phyloP scores from a whole-genome alignment of 164 flowering plant species.

The Kingdonia uniflora region DNA sequence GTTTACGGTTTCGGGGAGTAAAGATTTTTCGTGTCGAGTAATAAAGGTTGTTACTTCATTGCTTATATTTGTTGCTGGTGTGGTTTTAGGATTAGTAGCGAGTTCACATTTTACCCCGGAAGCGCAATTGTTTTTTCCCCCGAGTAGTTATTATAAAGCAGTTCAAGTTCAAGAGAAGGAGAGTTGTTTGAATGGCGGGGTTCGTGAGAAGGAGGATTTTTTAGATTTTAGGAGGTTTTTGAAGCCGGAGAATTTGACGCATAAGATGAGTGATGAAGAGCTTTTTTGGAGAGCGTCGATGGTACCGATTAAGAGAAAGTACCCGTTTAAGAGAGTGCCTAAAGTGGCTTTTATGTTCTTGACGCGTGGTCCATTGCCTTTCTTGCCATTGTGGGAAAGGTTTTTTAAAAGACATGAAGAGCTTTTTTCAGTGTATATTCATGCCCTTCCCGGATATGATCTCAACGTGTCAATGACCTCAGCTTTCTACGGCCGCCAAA shows the following conservation, averaged over 20 bases:
- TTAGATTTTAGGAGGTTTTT: constrained; percentile 12
- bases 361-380: constrained; percentile 33
- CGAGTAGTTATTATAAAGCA: background rate
- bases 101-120: constrained; percentile 15
- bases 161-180: background rate
- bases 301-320: constrained; percentile 18
- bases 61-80: constrained; percentile 22
- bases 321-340: constrained; percentile 23
- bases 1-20: constrained; percentile 6
- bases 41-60: constrained; percentile 19
- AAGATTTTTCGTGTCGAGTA: constrained; percentile 16
- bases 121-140: constrained; percentile 17
- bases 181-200: background rate
- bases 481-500: constrained; percentile 38
- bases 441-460: constrained; percentile 28
- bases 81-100: constrained; percentile 23
- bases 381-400: constrained; percentile 35
- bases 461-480: constrained; percentile 25
- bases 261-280: constrained; percentile 24
- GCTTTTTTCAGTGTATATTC: constrained; percentile 34
- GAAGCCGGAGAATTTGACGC: constrained; percentile 15
- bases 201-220: constrained; percentile 10
- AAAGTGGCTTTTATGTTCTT: constrained; percentile 33
- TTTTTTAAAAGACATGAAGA: constrained; percentile 34
- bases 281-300: constrained; percentile 33